Evolutionary conservation across 768 basidiomycete species (phyloP).

Genomic region (Filobasidium floriforme): DNA sequence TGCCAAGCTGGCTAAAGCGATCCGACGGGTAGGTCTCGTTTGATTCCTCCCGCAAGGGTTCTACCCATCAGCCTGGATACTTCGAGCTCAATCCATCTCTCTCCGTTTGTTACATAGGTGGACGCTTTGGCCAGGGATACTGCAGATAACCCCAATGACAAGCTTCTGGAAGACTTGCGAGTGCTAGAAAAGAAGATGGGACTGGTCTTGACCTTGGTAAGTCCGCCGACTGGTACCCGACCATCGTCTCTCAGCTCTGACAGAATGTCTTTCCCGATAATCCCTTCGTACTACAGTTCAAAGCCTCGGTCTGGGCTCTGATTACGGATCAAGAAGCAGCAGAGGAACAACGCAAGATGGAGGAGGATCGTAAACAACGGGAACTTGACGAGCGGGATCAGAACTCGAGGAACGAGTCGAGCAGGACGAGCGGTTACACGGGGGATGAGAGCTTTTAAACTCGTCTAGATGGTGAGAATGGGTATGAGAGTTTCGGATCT

Average conservation of each 20-base stretch:
- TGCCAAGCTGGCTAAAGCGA: constrained; percentile 71
- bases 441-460: background rate
- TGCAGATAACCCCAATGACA: constrained; percentile 67
- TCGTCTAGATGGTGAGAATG: background rate
- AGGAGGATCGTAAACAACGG: background rate
- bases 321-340: constrained; percentile 50
- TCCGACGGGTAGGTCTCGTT: constrained; percentile 59
- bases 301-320: constrained; percentile 91
- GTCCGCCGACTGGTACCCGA: constrained; percentile 28
- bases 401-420: background rate
- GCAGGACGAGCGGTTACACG: background rate
- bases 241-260: background rate
- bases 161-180: constrained; percentile 66
- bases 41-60: background rate
- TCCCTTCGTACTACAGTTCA: constrained; percentile 56
- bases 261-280: background rate
- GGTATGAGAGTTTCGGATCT: background rate
- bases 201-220: constrained; percentile 80
- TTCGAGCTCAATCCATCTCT: background rate
- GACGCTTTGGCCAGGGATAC: constrained; percentile 55
- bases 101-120: constrained; percentile 23
- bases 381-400: background rate
- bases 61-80: background rate
- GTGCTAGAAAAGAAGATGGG: constrained; percentile 89
- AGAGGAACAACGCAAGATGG: constrained; percentile 26